A percentile compares a stretch with the other conserved stretches of the same genome.
Evolutionary conservation across 1,284 basidiomycete genomes (phyloP).

Genomic region (Chiua sp.): DNA sequence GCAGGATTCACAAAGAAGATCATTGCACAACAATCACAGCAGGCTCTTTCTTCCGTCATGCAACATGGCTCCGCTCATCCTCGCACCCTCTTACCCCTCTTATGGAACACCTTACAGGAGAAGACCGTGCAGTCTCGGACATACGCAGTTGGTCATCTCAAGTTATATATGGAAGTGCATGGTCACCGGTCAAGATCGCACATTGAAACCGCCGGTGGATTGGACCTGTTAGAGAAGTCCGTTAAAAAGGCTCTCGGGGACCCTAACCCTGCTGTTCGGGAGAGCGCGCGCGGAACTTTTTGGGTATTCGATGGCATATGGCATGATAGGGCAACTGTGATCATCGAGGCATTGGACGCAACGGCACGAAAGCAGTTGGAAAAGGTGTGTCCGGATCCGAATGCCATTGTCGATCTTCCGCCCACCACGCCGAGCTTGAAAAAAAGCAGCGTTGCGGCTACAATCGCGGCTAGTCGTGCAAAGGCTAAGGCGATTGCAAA

Average conservation of each 20-base stretch:
- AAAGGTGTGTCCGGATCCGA: constrained; percentile 74
- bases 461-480: constrained; percentile 82
- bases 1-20: constrained; percentile 96
- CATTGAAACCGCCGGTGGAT: constrained; percentile 69
- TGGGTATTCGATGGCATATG: constrained; percentile 85
- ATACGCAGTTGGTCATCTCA: constrained; percentile 71
- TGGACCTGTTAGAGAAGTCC: constrained; percentile 74
- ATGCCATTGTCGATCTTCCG: constrained; percentile 43
- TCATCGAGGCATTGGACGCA: constrained; percentile 76
- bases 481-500: constrained; percentile 84
- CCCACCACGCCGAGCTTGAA: constrained; percentile 61
- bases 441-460: constrained; percentile 80
- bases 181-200: constrained; percentile 62
- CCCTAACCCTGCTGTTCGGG: constrained; percentile 80
- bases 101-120: constrained; percentile 81
- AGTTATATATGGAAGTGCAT: constrained; percentile 75
- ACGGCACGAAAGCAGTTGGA: constrained; percentile 84
- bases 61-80: constrained; percentile 74
- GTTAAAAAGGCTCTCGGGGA: constrained; percentile 80
- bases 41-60: constrained; percentile 72
- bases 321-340: constrained; percentile 65
- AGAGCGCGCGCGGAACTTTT: constrained; percentile 75
- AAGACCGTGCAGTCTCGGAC: constrained; percentile 86
- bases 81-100: constrained; percentile 70
- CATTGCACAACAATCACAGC: constrained; percentile 86